A percentile compares a stretch with the other conserved stretches of the same genome.
Evolutionary conservation across 176 grass and related monocot species (phyloP).

Genomic region (Lolium multiflorum): DNA sequence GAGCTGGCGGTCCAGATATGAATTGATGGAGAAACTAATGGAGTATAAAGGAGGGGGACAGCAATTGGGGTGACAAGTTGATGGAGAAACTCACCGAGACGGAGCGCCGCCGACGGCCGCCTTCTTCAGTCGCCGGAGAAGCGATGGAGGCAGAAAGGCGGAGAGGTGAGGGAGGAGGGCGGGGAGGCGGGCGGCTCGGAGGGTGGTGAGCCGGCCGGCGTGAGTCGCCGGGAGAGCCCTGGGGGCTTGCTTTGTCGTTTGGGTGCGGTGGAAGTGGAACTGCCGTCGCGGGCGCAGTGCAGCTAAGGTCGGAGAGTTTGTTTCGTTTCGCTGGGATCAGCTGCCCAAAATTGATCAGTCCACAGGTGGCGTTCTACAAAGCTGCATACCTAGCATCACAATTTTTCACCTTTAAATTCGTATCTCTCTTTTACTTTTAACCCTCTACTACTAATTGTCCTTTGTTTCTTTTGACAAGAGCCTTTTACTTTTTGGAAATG

Average conservation of each 20-base stretch:
- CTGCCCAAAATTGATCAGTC: neutral
- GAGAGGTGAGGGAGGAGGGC: neutral
- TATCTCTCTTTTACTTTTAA: neutral
- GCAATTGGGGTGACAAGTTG: neutral
- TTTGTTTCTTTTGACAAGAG: neutral
- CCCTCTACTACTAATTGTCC: neutral
- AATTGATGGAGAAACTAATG: constrained; percentile 9
- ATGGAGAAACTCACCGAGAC: constrained; percentile 9
- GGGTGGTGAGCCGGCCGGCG: neutral
- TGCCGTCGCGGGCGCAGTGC: neutral
- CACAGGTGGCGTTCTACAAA: neutral
- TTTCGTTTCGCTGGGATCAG: neutral
- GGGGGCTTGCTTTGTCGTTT: neutral
- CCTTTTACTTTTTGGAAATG: constrained; percentile 13
- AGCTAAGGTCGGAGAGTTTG: neutral
- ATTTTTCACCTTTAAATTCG: neutral
- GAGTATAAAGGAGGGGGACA: neutral
- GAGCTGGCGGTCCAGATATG: neutral
- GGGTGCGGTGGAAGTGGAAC: neutral
- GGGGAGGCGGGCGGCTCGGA: too few species aligned
- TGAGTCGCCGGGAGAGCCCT: neutral
- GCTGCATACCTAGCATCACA: neutral
- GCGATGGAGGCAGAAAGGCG: neutral
- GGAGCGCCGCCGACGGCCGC: neutral
- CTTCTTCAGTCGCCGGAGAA: neutral